These are phyloP conservation scores for Eragrostis nindensis DNA, from an alignment of 176 grass and related monocot genomes.

Conservation along the genomic window DNA sequence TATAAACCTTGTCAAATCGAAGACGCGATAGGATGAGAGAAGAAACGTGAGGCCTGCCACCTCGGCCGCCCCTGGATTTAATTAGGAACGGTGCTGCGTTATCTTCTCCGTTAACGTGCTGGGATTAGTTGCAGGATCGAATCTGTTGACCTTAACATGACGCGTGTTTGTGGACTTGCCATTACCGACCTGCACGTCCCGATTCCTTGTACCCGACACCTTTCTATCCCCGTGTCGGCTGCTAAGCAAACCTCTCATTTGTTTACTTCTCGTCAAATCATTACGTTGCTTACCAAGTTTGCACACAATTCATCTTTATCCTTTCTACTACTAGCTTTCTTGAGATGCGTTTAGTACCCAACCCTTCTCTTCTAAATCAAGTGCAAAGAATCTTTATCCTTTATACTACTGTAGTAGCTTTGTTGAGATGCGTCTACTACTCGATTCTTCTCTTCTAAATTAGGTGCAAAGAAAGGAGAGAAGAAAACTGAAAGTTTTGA, in stretches of 20 bases:
- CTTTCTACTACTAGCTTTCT: too few relatives aligned
- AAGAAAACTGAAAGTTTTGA: too few relatives aligned
- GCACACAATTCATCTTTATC: too few relatives aligned
- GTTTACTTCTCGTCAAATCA: not conserved
- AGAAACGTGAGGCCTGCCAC: not conserved
- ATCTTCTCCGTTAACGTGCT: not conserved
- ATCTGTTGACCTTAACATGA: slow-evolving; percentile 21
- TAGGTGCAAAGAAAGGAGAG: too few relatives aligned
- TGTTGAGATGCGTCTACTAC: too few relatives aligned
- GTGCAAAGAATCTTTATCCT: too few relatives aligned
- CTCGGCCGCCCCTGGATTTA: not conserved
- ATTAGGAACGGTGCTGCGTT: not conserved
- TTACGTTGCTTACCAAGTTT: too few relatives aligned
- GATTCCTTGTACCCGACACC: slow-evolving; percentile 4
- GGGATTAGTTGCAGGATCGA: not conserved
- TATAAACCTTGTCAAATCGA: not conserved
- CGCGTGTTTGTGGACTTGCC: slow-evolving; percentile 15
- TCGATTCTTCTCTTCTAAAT: too few relatives aligned
- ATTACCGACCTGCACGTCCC: not conserved
- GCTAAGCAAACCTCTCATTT: not conserved
- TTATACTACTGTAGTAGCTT: too few relatives aligned
- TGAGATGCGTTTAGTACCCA: too few relatives aligned
- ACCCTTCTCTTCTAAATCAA: too few relatives aligned
- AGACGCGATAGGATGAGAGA: too few relatives aligned
- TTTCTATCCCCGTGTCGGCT: not conserved